Conservation (phyloP, 2,329 filamentous ascomycete genomes). For the Scedosporium apiospermum region DNA sequence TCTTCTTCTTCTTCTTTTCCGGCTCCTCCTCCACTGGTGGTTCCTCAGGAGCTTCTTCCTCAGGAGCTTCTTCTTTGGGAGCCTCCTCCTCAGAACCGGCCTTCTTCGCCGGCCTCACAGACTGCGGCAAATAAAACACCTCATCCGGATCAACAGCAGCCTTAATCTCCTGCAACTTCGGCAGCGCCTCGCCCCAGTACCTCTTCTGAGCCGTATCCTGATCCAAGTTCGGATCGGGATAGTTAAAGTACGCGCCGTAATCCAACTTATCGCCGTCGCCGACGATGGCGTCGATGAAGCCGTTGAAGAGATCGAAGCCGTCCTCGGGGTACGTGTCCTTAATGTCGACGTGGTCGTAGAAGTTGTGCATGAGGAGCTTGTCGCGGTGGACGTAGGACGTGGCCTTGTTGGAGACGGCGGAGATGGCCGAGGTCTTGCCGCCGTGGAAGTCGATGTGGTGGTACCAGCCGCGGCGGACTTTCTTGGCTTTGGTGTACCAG, state of each 20-base stretch:
- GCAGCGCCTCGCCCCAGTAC: slow-evolving; percentile 27
- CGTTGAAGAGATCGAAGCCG: slow-evolving; percentile 23
- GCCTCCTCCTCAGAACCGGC: not conserved
- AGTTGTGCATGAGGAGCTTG: slow-evolving; percentile 40
- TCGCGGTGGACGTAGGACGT: slow-evolving; percentile 30
- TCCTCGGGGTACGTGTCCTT: slow-evolving; percentile 21
- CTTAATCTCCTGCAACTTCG: slow-evolving; percentile 24
- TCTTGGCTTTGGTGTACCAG: slow-evolving; percentile 12
- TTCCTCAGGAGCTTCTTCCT: not conserved
- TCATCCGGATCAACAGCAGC: slow-evolving; percentile 24
- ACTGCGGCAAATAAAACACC: slow-evolving; percentile 30
- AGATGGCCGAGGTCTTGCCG: slow-evolving; percentile 25
- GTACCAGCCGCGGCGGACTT: slow-evolving; percentile 7
- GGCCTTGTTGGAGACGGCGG: slow-evolving; percentile 14
- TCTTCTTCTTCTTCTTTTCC: not conserved
- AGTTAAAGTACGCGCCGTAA: slow-evolving; percentile 33
- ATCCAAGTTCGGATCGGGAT: slow-evolving; percentile 25
- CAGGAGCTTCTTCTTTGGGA: not conserved
- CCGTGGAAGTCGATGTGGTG: slow-evolving; percentile 21
- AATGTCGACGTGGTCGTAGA: slow-evolving; percentile 28
- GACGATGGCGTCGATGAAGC: slow-evolving; percentile 24
- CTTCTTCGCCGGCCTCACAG: slow-evolving; percentile 2
- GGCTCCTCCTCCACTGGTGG: not conserved
- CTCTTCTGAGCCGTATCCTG: slow-evolving; percentile 20
- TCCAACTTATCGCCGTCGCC: slow-evolving; percentile 14